Conservation (phyloP, 257 asterid genomes). For the Solanum tacnaense region DNA sequence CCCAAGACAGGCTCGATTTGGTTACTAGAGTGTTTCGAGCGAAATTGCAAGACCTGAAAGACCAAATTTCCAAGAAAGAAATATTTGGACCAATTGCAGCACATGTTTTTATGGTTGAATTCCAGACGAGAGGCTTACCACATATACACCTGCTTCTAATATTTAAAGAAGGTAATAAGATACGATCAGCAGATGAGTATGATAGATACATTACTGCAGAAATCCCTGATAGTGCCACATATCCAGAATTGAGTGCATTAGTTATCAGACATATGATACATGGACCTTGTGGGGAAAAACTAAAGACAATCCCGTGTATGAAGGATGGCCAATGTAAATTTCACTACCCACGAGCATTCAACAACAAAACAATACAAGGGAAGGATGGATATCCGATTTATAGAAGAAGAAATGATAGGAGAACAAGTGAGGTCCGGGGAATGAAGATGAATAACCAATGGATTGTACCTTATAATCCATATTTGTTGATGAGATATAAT, state of each 20-base stretch:
- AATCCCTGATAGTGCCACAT: background rate
- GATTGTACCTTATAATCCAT: background rate
- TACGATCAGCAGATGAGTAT: background rate
- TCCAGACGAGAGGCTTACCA: background rate
- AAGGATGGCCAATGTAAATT: background rate
- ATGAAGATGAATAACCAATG: background rate
- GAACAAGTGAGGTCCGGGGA: background rate
- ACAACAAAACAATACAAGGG: too few relatives aligned
- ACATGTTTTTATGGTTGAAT: background rate
- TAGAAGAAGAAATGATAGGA: too few relatives aligned
- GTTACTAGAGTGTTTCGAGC: background rate
- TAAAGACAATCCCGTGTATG: background rate
- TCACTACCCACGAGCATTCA: too few relatives aligned
- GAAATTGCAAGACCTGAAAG: background rate
- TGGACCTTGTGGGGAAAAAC: background rate
- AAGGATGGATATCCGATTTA: too few relatives aligned
- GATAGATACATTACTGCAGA: background rate
- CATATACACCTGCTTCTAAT: background rate
- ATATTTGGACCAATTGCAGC: background rate
- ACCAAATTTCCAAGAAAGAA: background rate
- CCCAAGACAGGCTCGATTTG: background rate
- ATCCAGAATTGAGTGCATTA: background rate
- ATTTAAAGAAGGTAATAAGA: background rate
- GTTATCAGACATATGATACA: constrained; percentile 3
- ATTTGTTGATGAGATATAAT: background rate